Percentiles rank a stretch among this genome's conserved stretches.
phyloP scores from a whole-genome alignment of 768 basidiomycete genomes.

The Tephrocybe sp. region DNA sequence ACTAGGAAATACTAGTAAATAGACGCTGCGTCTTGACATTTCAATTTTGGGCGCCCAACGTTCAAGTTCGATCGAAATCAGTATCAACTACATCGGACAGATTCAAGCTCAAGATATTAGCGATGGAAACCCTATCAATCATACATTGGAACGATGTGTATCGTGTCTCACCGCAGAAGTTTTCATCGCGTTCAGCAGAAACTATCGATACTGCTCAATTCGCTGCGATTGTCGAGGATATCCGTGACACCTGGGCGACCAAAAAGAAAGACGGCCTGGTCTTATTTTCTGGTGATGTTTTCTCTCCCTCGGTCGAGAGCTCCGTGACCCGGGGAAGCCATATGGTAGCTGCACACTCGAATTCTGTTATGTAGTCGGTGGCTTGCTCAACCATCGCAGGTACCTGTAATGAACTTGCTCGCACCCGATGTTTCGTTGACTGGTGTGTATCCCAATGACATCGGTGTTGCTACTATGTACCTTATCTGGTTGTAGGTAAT shows the following conservation, averaged over 20 bases:
- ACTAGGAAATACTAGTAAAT: too few species aligned
- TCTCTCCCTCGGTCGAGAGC: constrained; percentile 84
- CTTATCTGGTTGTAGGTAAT: constrained; percentile 54
- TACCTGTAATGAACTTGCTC: constrained; percentile 81
- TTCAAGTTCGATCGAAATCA: too few species aligned
- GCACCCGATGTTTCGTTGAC: constrained; percentile 78
- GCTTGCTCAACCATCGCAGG: constrained; percentile 39
- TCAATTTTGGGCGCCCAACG: too few species aligned
- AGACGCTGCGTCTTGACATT: too few species aligned
- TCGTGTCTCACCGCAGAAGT: constrained; percentile 73
- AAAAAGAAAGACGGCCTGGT: constrained; percentile 68
- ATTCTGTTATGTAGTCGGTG: not conserved
- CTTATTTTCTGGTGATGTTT: constrained; percentile 87
- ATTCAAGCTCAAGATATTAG: not conserved
- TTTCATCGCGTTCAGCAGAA: constrained; percentile 45
- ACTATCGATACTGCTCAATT: constrained; percentile 90
- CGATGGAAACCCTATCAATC: constrained; percentile 35
- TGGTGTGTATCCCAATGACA: constrained; percentile 49
- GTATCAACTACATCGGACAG: too few species aligned
- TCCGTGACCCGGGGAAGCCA: constrained; percentile 87
- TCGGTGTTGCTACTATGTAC: not conserved
- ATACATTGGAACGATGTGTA: constrained; percentile 85
- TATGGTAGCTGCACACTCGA: constrained; percentile 54
- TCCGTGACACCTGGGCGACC: constrained; percentile 58
- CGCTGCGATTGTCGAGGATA: constrained; percentile 61